phyloP scores from a whole-genome alignment of 176 grass and related monocot species.

The Triticum urartu region DNA sequence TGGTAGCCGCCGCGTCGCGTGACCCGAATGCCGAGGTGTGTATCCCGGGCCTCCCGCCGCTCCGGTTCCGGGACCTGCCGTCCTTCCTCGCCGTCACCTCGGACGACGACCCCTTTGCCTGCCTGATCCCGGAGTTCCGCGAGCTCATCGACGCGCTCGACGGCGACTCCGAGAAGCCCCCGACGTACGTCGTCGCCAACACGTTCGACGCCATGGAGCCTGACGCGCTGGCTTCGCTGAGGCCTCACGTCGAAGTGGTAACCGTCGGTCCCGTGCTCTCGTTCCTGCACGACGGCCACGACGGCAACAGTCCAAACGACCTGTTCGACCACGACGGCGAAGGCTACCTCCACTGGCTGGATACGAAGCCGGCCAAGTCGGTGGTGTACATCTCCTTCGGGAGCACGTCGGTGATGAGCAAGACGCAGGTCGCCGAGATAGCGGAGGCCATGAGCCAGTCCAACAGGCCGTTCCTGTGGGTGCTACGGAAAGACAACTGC shows the following conservation, averaged over 20 bases:
- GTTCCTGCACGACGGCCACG: conserved; percentile 14
- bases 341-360: conserved; percentile 55
- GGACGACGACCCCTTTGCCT: conserved; percentile 40
- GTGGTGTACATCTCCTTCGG: conserved; percentile 88
- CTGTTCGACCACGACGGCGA: conserved; percentile 40
- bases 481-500: conserved; percentile 63
- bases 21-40: conserved; percentile 15
- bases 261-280: conserved; percentile 63
- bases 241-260: conserved; percentile 38
- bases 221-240: conserved; percentile 33
- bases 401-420: conserved; percentile 55
- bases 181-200: conserved; percentile 54
- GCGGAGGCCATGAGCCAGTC: conserved; percentile 24
- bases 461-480: conserved; percentile 57
- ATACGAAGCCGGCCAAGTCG: conserved; percentile 44
- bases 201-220: conserved; percentile 67
- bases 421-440: conserved; percentile 53
- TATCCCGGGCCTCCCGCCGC: conserved; percentile 48
- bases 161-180: neutral
- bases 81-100: conserved; percentile 47
- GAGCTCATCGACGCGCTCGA: conserved; percentile 40
- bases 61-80: conserved; percentile 56
- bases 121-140: conserved; percentile 30
- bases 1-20: neutral
- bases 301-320: conserved; percentile 30